Conservation (phyloP, 2,329 filamentous ascomycete genomes). For the Sclerotinia spermophila region DNA sequence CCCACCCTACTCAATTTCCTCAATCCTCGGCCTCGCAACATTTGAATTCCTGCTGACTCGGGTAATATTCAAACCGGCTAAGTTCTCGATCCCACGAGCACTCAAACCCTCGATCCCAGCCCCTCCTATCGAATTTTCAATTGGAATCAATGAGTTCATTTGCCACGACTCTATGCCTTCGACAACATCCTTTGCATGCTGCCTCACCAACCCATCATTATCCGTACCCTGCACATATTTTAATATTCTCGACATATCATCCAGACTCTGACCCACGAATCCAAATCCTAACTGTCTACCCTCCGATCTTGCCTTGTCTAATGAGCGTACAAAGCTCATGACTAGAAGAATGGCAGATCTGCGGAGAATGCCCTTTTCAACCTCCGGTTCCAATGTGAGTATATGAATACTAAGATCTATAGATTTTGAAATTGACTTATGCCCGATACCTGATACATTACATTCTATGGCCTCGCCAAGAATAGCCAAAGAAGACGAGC, state of each 20-base stretch:
- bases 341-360: conserved; percentile 63
- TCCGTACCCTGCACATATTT: conserved; percentile 63
- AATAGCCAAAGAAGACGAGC: conserved; percentile 65
- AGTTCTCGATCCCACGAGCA: conserved; percentile 33
- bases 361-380: conserved; percentile 61
- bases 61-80: conserved; percentile 46
- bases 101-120: conserved; percentile 17
- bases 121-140: conserved; percentile 12
- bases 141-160: conserved; percentile 42
- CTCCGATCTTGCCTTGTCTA: conserved; percentile 51
- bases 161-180: conserved; percentile 64
- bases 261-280: conserved; percentile 51
- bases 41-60: conserved; percentile 28
- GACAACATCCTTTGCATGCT: conserved; percentile 63
- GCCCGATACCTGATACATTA: conserved; percentile 54
- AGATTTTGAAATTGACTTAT: conserved; percentile 50
- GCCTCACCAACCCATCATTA: conserved; percentile 62
- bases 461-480: conserved; percentile 58
- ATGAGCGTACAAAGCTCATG: conserved; percentile 56
- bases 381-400: conserved; percentile 57
- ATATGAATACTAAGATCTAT: conserved; percentile 62
- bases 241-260: conserved; percentile 60
- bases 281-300: conserved; percentile 50
- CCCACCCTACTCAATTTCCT: conserved; percentile 55
- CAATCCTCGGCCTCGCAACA: conserved; percentile 45